Percentiles rank a stretch among this genome's conserved stretches.
Conservation (phyloP, 2,329 filamentous ascomycete species). For the Laburnicola sp. region DNA sequence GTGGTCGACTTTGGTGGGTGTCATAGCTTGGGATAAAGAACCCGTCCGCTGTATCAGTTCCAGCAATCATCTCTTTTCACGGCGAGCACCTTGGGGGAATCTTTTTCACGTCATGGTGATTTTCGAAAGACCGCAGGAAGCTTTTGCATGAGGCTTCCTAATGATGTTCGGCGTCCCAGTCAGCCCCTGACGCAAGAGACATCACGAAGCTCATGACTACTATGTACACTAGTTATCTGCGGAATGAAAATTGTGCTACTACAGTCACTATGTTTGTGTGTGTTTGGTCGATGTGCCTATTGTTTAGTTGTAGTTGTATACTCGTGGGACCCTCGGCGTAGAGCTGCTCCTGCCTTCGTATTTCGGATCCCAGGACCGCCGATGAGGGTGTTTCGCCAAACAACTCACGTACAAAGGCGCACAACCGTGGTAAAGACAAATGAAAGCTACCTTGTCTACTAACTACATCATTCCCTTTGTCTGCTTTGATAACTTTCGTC, state of each 20-base stretch:
- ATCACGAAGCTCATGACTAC: conserved; percentile 44
- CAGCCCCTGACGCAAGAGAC: conserved; percentile 28
- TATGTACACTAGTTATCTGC: conserved; percentile 45
- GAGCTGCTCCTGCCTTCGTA: conserved; percentile 29
- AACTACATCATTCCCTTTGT: too few relatives aligned
- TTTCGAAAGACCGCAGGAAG: conserved; percentile 31
- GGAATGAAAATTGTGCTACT: conserved; percentile 37
- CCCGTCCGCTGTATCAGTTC: conserved; percentile 32
- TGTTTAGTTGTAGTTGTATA: not conserved
- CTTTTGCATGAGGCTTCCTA: conserved; percentile 26
- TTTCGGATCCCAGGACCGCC: conserved; percentile 22
- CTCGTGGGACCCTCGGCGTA: conserved; percentile 18
- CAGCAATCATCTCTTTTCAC: conserved; percentile 23
- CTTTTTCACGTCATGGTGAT: conserved; percentile 29
- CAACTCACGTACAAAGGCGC: not conserved
- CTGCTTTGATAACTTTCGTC: too few relatives aligned
- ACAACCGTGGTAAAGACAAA: too few relatives aligned
- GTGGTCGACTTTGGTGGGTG: conserved; percentile 26
- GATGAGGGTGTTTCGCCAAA: not conserved
- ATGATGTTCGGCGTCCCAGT: conserved; percentile 41
- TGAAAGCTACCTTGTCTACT: too few relatives aligned
- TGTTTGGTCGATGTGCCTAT: conserved; percentile 3
- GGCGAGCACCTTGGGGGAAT: conserved; percentile 27
- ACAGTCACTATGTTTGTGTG: conserved; percentile 1
- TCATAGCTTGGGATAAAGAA: conserved; percentile 27